phyloP scores from a whole-genome alignment of 129 eudicot genomes.

The Chrysanthemum seticuspe region DNA sequence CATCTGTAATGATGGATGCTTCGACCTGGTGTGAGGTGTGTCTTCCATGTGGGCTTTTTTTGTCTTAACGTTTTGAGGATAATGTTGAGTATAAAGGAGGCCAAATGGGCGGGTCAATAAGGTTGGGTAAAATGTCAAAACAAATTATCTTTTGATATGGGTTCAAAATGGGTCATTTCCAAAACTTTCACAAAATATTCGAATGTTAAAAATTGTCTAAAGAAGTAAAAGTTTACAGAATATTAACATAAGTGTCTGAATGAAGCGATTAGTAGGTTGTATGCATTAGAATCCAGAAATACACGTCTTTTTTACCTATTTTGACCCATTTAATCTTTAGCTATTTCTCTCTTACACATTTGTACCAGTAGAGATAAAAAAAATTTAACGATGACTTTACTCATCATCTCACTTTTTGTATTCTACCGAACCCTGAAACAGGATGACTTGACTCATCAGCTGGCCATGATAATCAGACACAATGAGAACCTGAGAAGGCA shows the following conservation, averaged over 20 bases:
- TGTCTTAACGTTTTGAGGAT: not conserved
- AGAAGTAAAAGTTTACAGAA: not conserved
- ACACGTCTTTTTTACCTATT: not conserved
- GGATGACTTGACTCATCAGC: constrained; percentile 95
- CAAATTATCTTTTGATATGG: not conserved
- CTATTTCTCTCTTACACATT: not conserved
- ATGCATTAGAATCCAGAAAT: not conserved
- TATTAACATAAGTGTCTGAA: not conserved
- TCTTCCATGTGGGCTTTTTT: constrained; percentile 29
- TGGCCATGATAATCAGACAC: constrained; percentile 94
- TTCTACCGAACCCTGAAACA: constrained; percentile 28
- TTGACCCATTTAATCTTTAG: not conserved
- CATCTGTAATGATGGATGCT: constrained; percentile 99
- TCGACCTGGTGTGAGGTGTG: constrained; percentile 95
- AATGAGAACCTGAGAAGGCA: constrained; percentile 84
- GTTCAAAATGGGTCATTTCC: not conserved
- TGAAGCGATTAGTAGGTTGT: not conserved
- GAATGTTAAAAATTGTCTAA: not conserved
- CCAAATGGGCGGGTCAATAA: not conserved
- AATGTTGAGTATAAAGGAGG: not conserved
- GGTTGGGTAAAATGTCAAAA: no score
- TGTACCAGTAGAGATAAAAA: no score
- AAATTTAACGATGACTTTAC: no score
- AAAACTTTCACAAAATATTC: not conserved
- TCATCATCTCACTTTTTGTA: not conserved